Evolutionary conservation across 371 early-diverging fungal species (phyloP).

Genomic region (Nematocida homosporus): DNA sequence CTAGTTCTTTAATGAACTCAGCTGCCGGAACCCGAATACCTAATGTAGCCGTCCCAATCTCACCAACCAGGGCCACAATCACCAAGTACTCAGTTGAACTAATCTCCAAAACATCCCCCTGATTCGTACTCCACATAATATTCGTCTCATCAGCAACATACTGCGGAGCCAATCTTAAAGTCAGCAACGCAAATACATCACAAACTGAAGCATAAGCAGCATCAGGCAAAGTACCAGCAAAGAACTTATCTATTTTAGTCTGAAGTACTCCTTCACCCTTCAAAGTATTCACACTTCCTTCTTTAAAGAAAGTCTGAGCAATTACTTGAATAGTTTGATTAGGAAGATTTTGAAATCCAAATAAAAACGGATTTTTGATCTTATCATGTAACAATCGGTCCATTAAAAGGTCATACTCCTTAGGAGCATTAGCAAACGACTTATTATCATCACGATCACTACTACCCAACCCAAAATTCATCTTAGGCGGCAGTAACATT

Average conservation of each 20-base stretch:
- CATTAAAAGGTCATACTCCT: neutral
- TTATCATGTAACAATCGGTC: neutral
- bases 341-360: constrained; percentile 38
- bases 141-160: neutral
- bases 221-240: neutral
- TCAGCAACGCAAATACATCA: constrained; percentile 23
- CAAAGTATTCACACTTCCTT: neutral
- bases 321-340: neutral
- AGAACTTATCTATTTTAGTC: constrained; percentile 12
- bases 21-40: constrained; percentile 10
- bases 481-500: neutral
- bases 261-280: neutral
- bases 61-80: neutral
- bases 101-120: neutral
- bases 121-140: neutral
- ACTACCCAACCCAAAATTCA: neutral
- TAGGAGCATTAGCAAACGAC: neutral
- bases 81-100: neutral
- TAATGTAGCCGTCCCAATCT: constrained; percentile 9
- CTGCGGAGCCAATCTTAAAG: neutral
- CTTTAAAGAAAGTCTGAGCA: neutral
- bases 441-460: neutral
- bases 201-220: neutral
- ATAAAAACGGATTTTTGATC: constrained; percentile 40
- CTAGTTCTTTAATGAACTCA: neutral